Conservation (phyloP, 2,329 filamentous ascomycete species). For the Alternaria angustiovoidea region DNA sequence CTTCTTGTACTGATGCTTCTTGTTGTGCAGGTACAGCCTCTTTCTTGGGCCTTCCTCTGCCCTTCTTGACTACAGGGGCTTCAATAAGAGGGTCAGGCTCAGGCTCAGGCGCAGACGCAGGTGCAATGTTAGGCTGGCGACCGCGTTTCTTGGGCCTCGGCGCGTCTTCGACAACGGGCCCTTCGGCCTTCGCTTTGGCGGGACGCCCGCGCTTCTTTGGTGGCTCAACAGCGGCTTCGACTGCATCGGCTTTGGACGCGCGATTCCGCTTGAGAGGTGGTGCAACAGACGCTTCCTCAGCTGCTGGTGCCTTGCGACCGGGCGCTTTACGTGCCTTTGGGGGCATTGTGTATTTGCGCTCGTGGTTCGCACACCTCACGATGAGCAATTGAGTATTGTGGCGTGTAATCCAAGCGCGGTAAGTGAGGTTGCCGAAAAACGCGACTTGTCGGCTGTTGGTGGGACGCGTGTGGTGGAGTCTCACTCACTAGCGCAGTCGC, state of each 20-base stretch:
- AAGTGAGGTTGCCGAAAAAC: not conserved
- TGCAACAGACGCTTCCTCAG: slow-evolving; percentile 12
- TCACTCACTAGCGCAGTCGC: not conserved
- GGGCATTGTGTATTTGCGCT: slow-evolving; percentile 17
- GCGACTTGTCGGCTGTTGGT: not conserved
- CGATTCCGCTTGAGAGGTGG: slow-evolving; percentile 28
- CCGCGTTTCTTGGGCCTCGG: slow-evolving; percentile 22
- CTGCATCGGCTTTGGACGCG: slow-evolving; percentile 16
- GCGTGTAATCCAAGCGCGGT: not conserved
- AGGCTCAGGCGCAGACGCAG: not conserved
- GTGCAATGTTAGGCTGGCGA: slow-evolving; percentile 19
- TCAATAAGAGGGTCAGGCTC: slow-evolving; percentile 1
- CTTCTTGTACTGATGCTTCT: slow-evolving; percentile 4
- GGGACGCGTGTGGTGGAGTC: not conserved
- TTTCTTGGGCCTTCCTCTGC: slow-evolving; percentile 17
- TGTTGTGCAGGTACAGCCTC: slow-evolving; percentile 2
- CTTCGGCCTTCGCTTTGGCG: slow-evolving; percentile 18
- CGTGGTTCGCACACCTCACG: not conserved
- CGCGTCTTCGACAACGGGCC: slow-evolving; percentile 16
- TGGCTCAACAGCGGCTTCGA: slow-evolving; percentile 8
- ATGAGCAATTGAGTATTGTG: not conserved
- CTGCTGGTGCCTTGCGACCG: slow-evolving; percentile 19
- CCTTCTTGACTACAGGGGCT: slow-evolving; percentile 17
- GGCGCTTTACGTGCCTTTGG: slow-evolving; percentile 21
- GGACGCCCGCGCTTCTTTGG: slow-evolving; percentile 37